Base-by-base conservation (phyloP, 2,329 filamentous ascomycete genomes). In the Talaromyces sp. region DNA sequence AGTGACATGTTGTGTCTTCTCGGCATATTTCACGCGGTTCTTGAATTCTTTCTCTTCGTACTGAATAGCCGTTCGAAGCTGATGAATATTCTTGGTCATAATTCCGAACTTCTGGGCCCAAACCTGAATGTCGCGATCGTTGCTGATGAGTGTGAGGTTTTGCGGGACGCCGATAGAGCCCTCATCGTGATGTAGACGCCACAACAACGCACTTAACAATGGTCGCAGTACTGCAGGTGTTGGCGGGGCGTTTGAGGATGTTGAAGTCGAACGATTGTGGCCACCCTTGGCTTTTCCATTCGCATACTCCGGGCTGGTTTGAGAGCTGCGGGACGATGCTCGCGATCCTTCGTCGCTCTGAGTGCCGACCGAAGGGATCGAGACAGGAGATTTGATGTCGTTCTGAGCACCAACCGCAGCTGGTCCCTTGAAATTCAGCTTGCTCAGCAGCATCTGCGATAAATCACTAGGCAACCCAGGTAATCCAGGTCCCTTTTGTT, bases 101-200 rank as follows among this genome's bases (percentile, higher is more conserved):
- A 82, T 78, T 10, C 79, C 79, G 66, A 82, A 82, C 63, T 81
- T 82, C 67, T 81, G 79, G 5, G 80, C 80, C 78, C 78, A 80
- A 1, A 75, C 68, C 66, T 81, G 78, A 6, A 77, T 80, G 54
- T 72, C 71, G 13, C 75, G 77, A 60, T 81, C 78, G 60, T 82
- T 82, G 48, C 78, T 78, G 31, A 82, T 75, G 7, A 82, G 71
- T 43, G 82, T 81, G 47, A 77, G 77, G 33, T 72, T 73, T 63
- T 77, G 77, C 1, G 73, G 68, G 13, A 74, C 71, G 39, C 74
- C 74, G 6, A 73, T 69, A 13, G 75, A 72, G 62, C 74, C 71
- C 13, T 75, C 70, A 43, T 73, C 68, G 57, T 68, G 72, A 68
- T 82, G 78, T 19, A 82, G 70, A 41, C 79, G 78, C 80, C 80